Percentiles rank a stretch among this genome's conserved stretches.
Evolutionary conservation across 2,329 filamentous ascomycete genomes (phyloP).

Genomic region (Leptographium wingfieldii): DNA sequence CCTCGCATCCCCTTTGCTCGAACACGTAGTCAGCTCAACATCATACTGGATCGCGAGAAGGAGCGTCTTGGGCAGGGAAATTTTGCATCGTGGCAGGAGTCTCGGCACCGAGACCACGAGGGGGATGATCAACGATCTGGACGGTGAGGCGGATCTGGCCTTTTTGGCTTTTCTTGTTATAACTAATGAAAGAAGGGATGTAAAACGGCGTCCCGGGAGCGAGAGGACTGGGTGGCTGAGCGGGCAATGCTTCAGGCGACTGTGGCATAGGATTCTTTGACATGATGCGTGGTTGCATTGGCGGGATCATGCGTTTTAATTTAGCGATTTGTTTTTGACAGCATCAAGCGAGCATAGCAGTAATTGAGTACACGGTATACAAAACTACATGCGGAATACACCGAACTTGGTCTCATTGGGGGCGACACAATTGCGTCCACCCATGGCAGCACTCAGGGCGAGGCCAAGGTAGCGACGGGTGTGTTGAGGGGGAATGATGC

Average conservation of each 20-base stretch:
- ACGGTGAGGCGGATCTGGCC: not conserved
- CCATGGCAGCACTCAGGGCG: slow-evolving; percentile 58
- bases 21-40: slow-evolving; percentile 46
- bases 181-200: not conserved
- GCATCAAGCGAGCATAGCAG: not conserved
- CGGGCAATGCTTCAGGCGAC: not conserved
- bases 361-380: not conserved
- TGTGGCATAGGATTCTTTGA: not conserved
- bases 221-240: not conserved
- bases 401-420: slow-evolving; percentile 59
- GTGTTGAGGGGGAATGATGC: slow-evolving; percentile 66
- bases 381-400: slow-evolving; percentile 64
- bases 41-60: slow-evolving; percentile 43
- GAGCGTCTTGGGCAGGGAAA: slow-evolving; percentile 21
- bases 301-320: no score
- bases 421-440: slow-evolving; percentile 50
- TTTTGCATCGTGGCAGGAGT: slow-evolving; percentile 8
- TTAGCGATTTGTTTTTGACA: no score
- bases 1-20: slow-evolving; percentile 37
- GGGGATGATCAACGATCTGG: not conserved
- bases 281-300: no score
- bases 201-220: not conserved
- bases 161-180: not conserved
- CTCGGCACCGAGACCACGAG: not conserved
- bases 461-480: slow-evolving; percentile 61